These are phyloP conservation scores for Tricharina praecox DNA, from an alignment of 495 filamentous ascomycete species.

Conservation along the genomic window DNA sequence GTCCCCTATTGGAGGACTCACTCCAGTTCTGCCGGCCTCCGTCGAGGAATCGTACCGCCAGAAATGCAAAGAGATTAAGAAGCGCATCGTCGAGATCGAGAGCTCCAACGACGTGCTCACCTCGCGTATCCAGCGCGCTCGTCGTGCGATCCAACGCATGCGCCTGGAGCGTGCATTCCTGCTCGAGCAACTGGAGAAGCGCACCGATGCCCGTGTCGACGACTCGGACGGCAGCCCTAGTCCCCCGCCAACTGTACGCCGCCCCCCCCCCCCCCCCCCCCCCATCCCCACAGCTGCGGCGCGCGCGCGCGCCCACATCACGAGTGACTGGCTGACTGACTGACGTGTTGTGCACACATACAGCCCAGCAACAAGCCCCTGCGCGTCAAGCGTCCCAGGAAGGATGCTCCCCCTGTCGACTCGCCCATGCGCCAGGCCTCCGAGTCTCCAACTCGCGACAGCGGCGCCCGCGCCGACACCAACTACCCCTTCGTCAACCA, in stretches of 20 bases:
- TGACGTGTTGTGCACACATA: too few relatives aligned
- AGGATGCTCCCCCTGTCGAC: conserved; percentile 26
- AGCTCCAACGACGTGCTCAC: conserved; percentile 67
- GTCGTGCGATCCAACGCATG: conserved; percentile 74
- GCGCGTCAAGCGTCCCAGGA: conserved; percentile 64
- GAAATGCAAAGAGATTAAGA: conserved; percentile 92
- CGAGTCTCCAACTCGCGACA: conserved; percentile 16
- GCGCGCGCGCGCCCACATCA: too few relatives aligned
- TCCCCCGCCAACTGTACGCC: conserved; percentile 49
- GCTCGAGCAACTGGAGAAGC: conserved; percentile 68
- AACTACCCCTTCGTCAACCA: conserved; percentile 6
- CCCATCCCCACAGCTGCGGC: too few relatives aligned
- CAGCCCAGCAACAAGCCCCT: conserved; percentile 84
- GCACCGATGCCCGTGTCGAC: conserved; percentile 64
- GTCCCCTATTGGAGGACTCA: conserved; percentile 32
- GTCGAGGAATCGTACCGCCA: conserved; percentile 90
- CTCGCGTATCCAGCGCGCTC: conserved; percentile 59
- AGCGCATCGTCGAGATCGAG: conserved; percentile 77
- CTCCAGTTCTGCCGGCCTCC: conserved; percentile 66
- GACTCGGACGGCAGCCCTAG: conserved; percentile 57
- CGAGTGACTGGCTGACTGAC: too few relatives aligned
- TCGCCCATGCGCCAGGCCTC: conserved; percentile 22
- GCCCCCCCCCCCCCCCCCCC: neutral
- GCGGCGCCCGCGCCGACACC: neutral
- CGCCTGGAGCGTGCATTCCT: conserved; percentile 79